These are phyloP conservation scores for Diatrype stigma DNA, from an alignment of 2,329 filamentous ascomycete genomes.

Conservation along the genomic window DNA sequence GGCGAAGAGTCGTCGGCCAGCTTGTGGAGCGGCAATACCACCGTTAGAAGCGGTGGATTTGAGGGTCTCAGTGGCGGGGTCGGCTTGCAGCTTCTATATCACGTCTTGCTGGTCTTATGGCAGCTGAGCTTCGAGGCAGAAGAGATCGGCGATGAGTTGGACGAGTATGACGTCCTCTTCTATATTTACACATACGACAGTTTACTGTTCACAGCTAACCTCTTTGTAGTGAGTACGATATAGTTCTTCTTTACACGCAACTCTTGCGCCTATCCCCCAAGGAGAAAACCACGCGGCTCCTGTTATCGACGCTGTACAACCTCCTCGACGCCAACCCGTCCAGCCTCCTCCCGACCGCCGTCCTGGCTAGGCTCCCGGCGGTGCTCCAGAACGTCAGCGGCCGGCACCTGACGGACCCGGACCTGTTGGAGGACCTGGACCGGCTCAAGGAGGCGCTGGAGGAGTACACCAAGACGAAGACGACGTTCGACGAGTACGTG, in stretches of 20 bases:
- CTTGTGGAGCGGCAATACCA: slow-evolving; percentile 56
- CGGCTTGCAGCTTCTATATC: slow-evolving; percentile 87
- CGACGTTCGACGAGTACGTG: slow-evolving; percentile 83
- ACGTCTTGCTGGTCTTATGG: slow-evolving; percentile 91
- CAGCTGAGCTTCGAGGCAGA: slow-evolving; percentile 93
- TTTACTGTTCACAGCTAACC: slow-evolving; percentile 19
- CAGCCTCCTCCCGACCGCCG: slow-evolving; percentile 76
- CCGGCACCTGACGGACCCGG: slow-evolving; percentile 60
- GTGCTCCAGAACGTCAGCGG: slow-evolving; percentile 59
- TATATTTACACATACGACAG: background rate
- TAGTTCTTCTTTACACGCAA: slow-evolving; percentile 87
- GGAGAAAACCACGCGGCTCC: slow-evolving; percentile 91
- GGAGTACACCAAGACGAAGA: slow-evolving; percentile 66
- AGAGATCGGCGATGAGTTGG: slow-evolving; percentile 67
- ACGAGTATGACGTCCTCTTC: slow-evolving; percentile 61
- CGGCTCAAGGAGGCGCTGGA: slow-evolving; percentile 60
- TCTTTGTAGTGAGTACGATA: slow-evolving; percentile 76
- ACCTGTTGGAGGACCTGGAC: slow-evolving; percentile 59
- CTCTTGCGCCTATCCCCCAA: slow-evolving; percentile 90
- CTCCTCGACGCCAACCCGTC: slow-evolving; percentile 68
- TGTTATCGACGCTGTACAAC: slow-evolving; percentile 86
- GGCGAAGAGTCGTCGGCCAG: slow-evolving; percentile 58
- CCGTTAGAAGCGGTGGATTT: slow-evolving; percentile 55
- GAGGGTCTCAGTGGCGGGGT: slow-evolving; percentile 75
- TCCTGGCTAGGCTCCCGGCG: slow-evolving; percentile 74